Evolutionary conservation across 2,329 filamentous ascomycete genomes (phyloP).

Genomic region (Diaporthe aspalathi): DNA sequence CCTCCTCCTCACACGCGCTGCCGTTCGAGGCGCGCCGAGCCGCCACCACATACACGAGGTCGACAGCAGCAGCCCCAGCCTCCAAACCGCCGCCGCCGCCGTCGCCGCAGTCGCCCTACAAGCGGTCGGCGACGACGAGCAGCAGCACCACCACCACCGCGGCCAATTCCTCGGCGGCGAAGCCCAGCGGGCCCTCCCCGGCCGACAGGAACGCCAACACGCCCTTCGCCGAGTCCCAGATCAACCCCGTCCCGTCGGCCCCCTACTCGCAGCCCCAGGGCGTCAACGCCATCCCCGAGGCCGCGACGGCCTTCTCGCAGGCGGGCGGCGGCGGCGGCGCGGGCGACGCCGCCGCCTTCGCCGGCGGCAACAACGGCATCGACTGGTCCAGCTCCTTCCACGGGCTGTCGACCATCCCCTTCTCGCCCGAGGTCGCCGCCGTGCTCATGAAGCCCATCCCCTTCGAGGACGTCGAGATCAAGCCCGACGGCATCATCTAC

Average conservation of each 20-base stretch:
- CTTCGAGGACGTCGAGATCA: slow-evolving; percentile 88
- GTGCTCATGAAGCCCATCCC: slow-evolving; percentile 76
- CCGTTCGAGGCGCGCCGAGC: slow-evolving; percentile 19
- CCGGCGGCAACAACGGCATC: slow-evolving; percentile 48
- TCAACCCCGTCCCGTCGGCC: slow-evolving; percentile 26
- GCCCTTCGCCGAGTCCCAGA: slow-evolving; percentile 34
- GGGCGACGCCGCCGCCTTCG: slow-evolving; percentile 24
- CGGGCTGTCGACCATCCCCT: slow-evolving; percentile 77
- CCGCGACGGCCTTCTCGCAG: slow-evolving; percentile 33
- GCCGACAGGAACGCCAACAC: slow-evolving; percentile 33
- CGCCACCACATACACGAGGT: slow-evolving; percentile 30
- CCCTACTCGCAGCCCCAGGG: slow-evolving; percentile 32
- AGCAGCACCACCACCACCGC: not conserved
- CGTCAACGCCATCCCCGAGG: slow-evolving; percentile 33
- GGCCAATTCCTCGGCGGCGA: not conserved
- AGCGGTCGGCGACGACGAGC: slow-evolving; percentile 32
- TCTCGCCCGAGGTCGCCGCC: slow-evolving; percentile 75
- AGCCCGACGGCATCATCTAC: slow-evolving; percentile 96
- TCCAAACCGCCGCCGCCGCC: not conserved
- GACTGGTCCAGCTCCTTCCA: slow-evolving; percentile 90
- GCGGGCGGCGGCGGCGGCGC: not conserved
- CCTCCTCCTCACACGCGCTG: not conserved
- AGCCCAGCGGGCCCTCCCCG: slow-evolving; percentile 6
- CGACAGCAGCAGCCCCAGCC: slow-evolving; percentile 16
- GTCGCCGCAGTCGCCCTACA: slow-evolving; percentile 26